Conservation (phyloP, 192 early-diverging fungal species). For the Linnemannia zychae region DNA sequence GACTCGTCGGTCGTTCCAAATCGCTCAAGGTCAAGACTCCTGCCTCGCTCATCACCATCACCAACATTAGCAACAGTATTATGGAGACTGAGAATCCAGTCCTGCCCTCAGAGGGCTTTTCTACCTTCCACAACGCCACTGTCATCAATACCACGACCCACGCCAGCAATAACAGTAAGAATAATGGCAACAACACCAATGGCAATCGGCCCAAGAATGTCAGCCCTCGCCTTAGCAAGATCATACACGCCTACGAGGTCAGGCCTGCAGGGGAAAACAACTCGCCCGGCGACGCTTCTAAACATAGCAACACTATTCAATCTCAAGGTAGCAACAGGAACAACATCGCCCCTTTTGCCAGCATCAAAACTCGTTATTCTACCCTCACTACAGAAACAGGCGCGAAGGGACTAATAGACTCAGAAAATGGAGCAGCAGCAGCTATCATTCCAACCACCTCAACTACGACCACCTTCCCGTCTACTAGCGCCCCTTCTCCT, state of each 20-base stretch:
- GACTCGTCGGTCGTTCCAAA: constrained; percentile 47
- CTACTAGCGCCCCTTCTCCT: background rate
- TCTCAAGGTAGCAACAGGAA: constrained; percentile 13
- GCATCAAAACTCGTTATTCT: too few species aligned
- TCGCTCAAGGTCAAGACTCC: constrained; percentile 41
- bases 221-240: constrained; percentile 8
- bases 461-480: background rate
- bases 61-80: background rate
- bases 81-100: constrained; percentile 10
- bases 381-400: background rate
- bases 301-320: constrained; percentile 28
- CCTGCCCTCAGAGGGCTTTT: constrained; percentile 27
- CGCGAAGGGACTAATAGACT: background rate
- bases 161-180: background rate
- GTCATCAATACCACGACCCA: background rate
- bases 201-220: background rate
- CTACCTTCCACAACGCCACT: constrained; percentile 23
- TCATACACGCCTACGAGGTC: constrained; percentile 3
- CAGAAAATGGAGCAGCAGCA: background rate
- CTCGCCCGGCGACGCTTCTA: background rate
- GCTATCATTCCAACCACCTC: background rate
- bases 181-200: background rate
- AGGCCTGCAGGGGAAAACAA: constrained; percentile 12
- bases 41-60: constrained; percentile 1
- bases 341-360: background rate